These are phyloP conservation scores for Aureobasidium sp. DNA, from an alignment of 2,329 filamentous ascomycete genomes.

Conservation along the genomic window DNA sequence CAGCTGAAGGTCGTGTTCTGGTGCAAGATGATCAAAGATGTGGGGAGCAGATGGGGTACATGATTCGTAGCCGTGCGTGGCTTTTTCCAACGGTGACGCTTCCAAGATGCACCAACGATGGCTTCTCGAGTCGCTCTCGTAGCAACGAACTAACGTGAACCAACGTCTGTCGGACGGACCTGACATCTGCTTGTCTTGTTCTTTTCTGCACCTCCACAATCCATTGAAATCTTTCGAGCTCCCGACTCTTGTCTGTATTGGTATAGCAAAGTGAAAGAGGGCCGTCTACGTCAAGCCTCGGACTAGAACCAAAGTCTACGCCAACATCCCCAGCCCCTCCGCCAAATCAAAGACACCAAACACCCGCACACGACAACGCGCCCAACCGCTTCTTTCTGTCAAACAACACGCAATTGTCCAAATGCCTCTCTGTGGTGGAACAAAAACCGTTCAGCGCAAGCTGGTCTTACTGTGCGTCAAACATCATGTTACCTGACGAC, in stretches of 20 bases:
- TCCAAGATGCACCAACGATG: neutral
- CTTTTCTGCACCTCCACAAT: neutral
- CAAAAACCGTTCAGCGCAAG: conserved; percentile 85
- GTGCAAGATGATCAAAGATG: neutral
- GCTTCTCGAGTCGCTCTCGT: neutral
- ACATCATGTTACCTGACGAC: conserved; percentile 20
- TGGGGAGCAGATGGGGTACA: neutral
- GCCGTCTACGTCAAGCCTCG: neutral
- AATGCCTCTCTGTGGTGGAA: conserved; percentile 45
- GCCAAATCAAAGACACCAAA: neutral
- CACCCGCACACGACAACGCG: neutral
- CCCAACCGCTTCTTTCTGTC: neutral
- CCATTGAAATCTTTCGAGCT: neutral
- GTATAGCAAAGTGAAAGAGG: neutral
- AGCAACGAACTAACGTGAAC: neutral
- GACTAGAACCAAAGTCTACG: conserved; percentile 1
- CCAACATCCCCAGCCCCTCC: conserved; percentile 4
- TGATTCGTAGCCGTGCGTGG: neutral
- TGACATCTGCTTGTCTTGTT: neutral
- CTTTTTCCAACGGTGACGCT: neutral
- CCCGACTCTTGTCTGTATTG: no score
- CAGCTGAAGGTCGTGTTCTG: no score
- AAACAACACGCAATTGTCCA: neutral
- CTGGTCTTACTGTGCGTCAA: conserved; percentile 76
- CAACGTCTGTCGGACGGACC: neutral